Base-by-base conservation (phyloP, 2,329 filamentous ascomycete genomes). In the Phialophora tarda region DNA sequence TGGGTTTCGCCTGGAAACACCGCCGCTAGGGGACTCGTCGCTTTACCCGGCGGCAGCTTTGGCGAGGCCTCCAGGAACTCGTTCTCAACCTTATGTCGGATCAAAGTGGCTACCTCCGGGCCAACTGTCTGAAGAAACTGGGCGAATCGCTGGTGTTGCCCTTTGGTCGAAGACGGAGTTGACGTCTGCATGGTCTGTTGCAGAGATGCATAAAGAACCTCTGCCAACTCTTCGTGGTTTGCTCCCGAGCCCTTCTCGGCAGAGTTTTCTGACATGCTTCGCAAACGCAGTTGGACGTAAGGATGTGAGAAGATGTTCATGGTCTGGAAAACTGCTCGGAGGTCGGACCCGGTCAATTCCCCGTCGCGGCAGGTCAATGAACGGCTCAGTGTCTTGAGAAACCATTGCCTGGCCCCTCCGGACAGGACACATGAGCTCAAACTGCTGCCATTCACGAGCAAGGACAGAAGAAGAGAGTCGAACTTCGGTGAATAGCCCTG, bases 71-170 rank as follows among this genome's bases (percentile, higher is more conserved):
- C 78, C 73, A 63, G 79, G 74, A 70, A 82, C 75, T 62, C 76
- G 73, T 63, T 75, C 77, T 74, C 82, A 76, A 28, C 78, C 77
- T 70, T 77, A 74, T 74, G 80, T 77, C 59, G 79, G 74, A 67
- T 79, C 76, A 74, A 80, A 59, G 54, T 56, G 17, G 60, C 56
- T 73, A 73, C 56, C 59, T 67, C 69, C 21, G 56, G 2, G 0
- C 62, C 65, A n/a, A 69, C 57, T 28, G n/a, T 59, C 7, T 63
- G 32, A 5, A 67, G 59, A 59, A 66, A 38, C 12, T 68, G 61
- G 3, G 63, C 50, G 38, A 70, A 67, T n/a, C 64, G 58, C 23
- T n/a, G 38, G 47, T 53, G 48, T 11, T 54, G 57, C 10, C 53
- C 61, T 8, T 63, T 26, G 28, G 2, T 28, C 28, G 53, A 30